Base-by-base conservation (phyloP, 352 stramenopile genomes). In the Globisporangium parvum region DNA sequence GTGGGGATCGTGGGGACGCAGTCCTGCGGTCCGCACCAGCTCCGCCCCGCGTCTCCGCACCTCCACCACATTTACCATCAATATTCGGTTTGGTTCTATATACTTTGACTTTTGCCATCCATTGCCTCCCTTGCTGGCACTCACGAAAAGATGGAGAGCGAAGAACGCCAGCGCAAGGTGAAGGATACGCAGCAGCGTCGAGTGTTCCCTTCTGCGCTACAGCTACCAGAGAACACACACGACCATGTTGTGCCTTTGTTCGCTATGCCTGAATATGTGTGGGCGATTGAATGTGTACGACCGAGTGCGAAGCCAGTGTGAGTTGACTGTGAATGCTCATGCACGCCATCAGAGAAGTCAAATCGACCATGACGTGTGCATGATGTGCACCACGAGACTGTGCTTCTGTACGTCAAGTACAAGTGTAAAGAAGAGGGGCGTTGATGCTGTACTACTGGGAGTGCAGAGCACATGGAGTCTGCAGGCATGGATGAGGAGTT, bases 371-470 rank as follows among this genome's bases (percentile, higher is more conserved):
- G 40, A 18, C 40, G 40, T 21, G 41, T 46, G 41, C 41, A 46
- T 46, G 41, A 21, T 46, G 41, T 46, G 41, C 23, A 46, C 3
- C 21, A 39, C 28, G 47, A 51, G 15, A 31, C 23, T 26, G 47
- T 51, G n/a, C 47, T 51, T 17, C 35, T 51, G 23, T 51, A 51
- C 8, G 23, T 51, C 15, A 51, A 51, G 28, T 35, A 33, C 17
- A 20, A 51, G 47, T 51, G 47, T 51, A 21, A 37, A 28, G 23
- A 17, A 51, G 47, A 21, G 47, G 15, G 8, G 28, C 2, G 47
- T n/a, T 21, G 47, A 21, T 37, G 47, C 17, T 20, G 21, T 21
- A 17, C 11, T 20, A 46, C 41, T 23, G 15, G 23, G 41, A 46
- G 41, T 20, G 41, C 41, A 23, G 41, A 46, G 20, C 23, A 46